Evolutionary conservation across 441 rosid genomes (phyloP), one percentile per base, ranked within the genome.

Genomic region (Populus hybrid): DNA sequence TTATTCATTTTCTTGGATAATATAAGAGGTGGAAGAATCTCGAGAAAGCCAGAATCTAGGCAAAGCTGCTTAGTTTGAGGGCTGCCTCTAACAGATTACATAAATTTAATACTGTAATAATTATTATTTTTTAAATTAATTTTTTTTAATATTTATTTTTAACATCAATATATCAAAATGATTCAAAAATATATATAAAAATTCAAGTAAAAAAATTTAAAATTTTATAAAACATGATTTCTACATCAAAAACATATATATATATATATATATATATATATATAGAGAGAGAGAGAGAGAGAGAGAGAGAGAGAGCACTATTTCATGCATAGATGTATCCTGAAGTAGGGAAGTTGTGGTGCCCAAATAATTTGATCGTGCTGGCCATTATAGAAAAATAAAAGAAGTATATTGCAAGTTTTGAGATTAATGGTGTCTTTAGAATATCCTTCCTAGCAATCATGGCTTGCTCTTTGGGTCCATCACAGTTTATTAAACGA

Each of bases 151-250:
- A 34, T 34, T 6, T 6, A 34, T 34, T 34, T 6, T 34, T 34
- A 34, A 34, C 0, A 34, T 34, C 0, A 34, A 0, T 1, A 34
- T 34, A 6, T 34, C 7, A 34, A 34, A 34, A 34, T 0, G 0
- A 34, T 40, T 10, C 5, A 42, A 42, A 42, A 10, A 42, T 0
- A 42, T 2, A 42, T 12, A 9, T n/a, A 8, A 40, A 8, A 40
- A 10, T 10, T 40, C 10, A 0, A 35, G 6, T 7, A 35, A 36
- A 36, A 36, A 8, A 36, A 32, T 32, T 30, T 1, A 32, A 0
- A 32, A 32, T 32, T 32, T 30, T 3, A 30, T 30, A 30, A 30
- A 30, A 30, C 34, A n/a, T n/a, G n/a, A n/a, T n/a, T n/a, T n/a
- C n/a, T n/a, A n/a, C n/a, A n/a, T n/a, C n/a, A n/a, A n/a, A n/a